Evolutionary conservation across 768 basidiomycete species (phyloP).

Genomic region (Amanita fuliginea): DNA sequence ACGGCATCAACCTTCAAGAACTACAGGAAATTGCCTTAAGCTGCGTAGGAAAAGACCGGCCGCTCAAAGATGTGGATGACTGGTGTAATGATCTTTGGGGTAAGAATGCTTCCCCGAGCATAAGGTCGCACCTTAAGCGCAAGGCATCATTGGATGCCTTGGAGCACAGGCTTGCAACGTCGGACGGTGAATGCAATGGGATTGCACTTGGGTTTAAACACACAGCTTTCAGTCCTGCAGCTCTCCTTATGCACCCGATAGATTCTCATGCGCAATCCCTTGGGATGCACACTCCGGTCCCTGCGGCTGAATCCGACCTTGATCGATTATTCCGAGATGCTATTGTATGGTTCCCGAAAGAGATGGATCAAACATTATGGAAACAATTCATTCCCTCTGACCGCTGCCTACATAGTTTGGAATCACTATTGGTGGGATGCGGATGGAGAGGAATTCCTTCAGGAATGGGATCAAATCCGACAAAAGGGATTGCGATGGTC

Average conservation of each 20-base stretch:
- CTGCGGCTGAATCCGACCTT: constrained; percentile 1
- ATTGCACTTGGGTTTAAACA: not conserved
- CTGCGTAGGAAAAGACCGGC: constrained; percentile 40
- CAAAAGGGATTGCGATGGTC: constrained; percentile 27
- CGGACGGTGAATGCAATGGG: constrained; percentile 9
- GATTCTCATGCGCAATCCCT: not conserved
- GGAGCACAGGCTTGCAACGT: constrained; percentile 26
- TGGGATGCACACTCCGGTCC: not conserved
- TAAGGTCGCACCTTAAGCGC: constrained; percentile 25
- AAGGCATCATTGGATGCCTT: constrained; percentile 27
- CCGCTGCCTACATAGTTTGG: constrained; percentile 28
- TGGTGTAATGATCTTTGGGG: constrained; percentile 24
- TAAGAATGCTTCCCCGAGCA: constrained; percentile 26
- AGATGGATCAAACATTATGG: constrained; percentile 13
- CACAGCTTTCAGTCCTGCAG: not conserved
- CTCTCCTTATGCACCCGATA: not conserved
- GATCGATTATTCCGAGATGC: constrained; percentile 10
- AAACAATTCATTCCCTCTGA: constrained; percentile 20
- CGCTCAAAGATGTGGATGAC: constrained; percentile 40
- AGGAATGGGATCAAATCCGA: not conserved
- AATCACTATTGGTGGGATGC: constrained; percentile 36
- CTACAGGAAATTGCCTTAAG: constrained; percentile 46
- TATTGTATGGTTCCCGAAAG: constrained; percentile 21
- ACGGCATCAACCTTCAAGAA: constrained; percentile 35
- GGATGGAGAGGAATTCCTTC: constrained; percentile 21